phyloP scores from a whole-genome alignment of 2,329 filamentous ascomycete genomes.

The Nigrospora osmanthi region DNA sequence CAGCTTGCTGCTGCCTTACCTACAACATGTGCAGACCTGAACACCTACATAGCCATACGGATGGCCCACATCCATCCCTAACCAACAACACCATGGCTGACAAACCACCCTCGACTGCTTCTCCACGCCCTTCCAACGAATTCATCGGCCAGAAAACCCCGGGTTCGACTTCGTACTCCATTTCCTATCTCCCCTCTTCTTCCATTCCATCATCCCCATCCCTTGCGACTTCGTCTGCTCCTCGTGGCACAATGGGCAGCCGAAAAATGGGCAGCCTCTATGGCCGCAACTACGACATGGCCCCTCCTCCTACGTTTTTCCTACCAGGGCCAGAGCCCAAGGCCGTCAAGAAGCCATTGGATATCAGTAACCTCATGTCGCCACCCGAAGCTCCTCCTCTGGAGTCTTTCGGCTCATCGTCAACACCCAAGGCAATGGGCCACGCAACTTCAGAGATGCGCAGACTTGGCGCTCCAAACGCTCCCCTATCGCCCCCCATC shows the following conservation, averaged over 20 bases:
- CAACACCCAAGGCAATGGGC: slow-evolving; percentile 13
- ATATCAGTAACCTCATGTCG: slow-evolving; percentile 52
- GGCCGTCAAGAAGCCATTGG: slow-evolving; percentile 30
- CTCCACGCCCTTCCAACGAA: neutral
- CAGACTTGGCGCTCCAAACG: slow-evolving; percentile 27
- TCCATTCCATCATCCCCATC: slow-evolving; percentile 3
- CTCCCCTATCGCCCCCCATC: slow-evolving; percentile 49
- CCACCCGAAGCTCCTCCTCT: slow-evolving; percentile 47
- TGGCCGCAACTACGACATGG: slow-evolving; percentile 7
- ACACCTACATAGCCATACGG: neutral
- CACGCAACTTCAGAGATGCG: slow-evolving; percentile 17
- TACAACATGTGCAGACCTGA: too few species aligned
- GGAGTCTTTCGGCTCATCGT: slow-evolving; percentile 40
- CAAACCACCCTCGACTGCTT: neutral
- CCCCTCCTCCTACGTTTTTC: too few species aligned
- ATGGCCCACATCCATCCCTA: neutral
- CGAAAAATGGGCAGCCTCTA: slow-evolving; percentile 2
- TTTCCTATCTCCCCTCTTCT: slow-evolving; percentile 4
- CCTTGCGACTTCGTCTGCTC: neutral
- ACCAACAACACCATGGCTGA: neutral
- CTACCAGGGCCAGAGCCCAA: too few species aligned
- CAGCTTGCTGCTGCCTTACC: too few species aligned
- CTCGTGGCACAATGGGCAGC: neutral
- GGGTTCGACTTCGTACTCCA: neutral
- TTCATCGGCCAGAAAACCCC: neutral